phyloP scores from a whole-genome alignment of 768 basidiomycete species.

The Hypholoma sublateritium region DNA sequence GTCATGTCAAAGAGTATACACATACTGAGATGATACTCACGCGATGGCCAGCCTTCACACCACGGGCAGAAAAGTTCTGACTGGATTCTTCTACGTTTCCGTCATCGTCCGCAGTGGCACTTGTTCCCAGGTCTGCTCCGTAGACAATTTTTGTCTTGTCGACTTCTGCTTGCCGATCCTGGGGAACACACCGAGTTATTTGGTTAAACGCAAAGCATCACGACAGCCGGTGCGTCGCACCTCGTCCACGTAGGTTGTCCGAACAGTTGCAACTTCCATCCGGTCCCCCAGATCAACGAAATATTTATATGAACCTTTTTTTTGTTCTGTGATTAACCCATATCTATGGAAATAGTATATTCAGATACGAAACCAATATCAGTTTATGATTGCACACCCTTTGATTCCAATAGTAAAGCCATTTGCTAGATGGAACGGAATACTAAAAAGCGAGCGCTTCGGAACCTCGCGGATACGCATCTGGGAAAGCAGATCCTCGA shows the following conservation, averaged over 20 bases:
- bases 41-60: constrained; percentile 51
- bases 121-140: constrained; percentile 39
- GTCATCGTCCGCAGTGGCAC: constrained; percentile 34
- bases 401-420: constrained; percentile 79
- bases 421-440: constrained; percentile 78
- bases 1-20: background rate
- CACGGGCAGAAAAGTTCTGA: constrained; percentile 31
- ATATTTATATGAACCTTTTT: constrained; percentile 78
- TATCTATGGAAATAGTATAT: constrained; percentile 51
- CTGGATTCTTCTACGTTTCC: constrained; percentile 39
- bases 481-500: constrained; percentile 75
- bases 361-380: constrained; percentile 4
- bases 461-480: constrained; percentile 82
- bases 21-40: constrained; percentile 33
- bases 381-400: constrained; percentile 43
- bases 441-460: constrained; percentile 79
- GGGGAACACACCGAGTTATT: background rate
- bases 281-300: constrained; percentile 77
- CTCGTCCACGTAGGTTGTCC: constrained; percentile 77
- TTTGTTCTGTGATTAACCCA: constrained; percentile 85
- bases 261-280: constrained; percentile 72
- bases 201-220: background rate
- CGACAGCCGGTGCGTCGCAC: constrained; percentile 33
- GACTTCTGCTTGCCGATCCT: constrained; percentile 48
- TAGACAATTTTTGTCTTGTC: constrained; percentile 46